Base-by-base conservation (phyloP, 2,329 filamentous ascomycete genomes). In the Scytalidium lignicola region DNA sequence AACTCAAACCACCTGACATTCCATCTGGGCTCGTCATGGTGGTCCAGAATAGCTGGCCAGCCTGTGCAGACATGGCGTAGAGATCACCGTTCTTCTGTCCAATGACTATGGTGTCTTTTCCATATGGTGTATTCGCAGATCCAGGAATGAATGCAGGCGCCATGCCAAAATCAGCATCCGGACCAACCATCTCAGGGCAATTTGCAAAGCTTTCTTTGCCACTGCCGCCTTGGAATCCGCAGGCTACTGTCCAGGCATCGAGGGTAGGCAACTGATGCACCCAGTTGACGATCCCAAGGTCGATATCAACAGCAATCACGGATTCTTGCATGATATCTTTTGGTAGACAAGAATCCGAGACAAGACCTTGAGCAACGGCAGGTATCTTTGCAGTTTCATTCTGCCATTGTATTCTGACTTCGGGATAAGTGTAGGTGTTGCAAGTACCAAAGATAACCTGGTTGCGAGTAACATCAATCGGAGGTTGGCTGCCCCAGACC, bases 61-160 rank as follows among this genome's bases (percentile, higher is more conserved):
- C 50, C 20, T 57, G 41, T 1, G 64, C 63, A 1, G 51, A 54
- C 23, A 67, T 51, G 1, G 55, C 50, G 44, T 62, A 63, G 18
- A 67, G 47, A 23, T 55, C 55, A 1, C 62, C 63, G 46, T 58
- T 65, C 55, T 67, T 67, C 52, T 63, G 60, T 3, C 63, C 65
- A 0, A 65, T 43, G 1, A 66, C 58, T 3, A 67, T 26, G 9
- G 56, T 52, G 48, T 65, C 63, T 6, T 50, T 48, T 2, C 52
- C 52, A 19, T 40, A 48, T 15, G 51, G 52, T 5, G 47, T 51
- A 22, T 45, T 48, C 2, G 41, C 40, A n/a, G 47, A 45, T 7
- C 51, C 55, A 2, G 51, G 61, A 2, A 67, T 56, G 46, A 63
- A 64, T 1, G 58, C 46, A 1, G 65, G 65, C 19, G 51, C 51